Evolutionary conservation across 2,329 filamentous ascomycete genomes (phyloP), one percentile per base, ranked within the genome.

Genomic region (Cercospora sesami): DNA sequence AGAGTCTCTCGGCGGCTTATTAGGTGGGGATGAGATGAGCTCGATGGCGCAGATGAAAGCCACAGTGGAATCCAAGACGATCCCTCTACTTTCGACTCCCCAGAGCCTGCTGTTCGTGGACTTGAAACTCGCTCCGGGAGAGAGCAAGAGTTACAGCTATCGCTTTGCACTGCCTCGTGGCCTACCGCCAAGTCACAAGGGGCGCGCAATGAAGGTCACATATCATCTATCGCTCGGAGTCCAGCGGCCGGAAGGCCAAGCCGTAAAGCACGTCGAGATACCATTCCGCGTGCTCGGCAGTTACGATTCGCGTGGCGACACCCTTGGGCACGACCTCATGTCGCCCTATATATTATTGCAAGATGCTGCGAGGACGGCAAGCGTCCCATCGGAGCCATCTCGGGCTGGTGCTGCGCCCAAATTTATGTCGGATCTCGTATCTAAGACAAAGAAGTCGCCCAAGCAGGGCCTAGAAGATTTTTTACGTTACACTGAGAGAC

Each of bases 101-200:
- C 95, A 98, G 80, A 97, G 93, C 1, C 92, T 99, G 69, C 82
- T 99, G 12, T 99, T 99, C 78, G 95, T 99, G 63, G 94, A 99
- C 79, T 83, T 99, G 65, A 89, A 91, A 74, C 86, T 99, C 23
- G 90, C 87, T 6, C 94, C 95, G 0, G 95, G 94, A 1, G 93
- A 99, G 80, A 96, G 93, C 79, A 90, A 88, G 73, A 91, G 89
- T 59, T 99, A 91, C 75, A 92, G 91, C 60, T 99, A 97, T 78
- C 87, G 88, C 1, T 97, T 97, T 78, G 90, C 87, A 55, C 82
- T 99, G 64, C 95, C 95, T 0, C 90, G 89, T 75, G 94, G 94
- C 0, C 81, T 99, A n/a, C 95, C 95, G 23, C 94, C 95, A 6
- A 93, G 89, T 14, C 92, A 98, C 78, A 91, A 91, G 74, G 95